Conservation (phyloP, 768 basidiomycete species). For the Leccinum longicurvipes region DNA sequence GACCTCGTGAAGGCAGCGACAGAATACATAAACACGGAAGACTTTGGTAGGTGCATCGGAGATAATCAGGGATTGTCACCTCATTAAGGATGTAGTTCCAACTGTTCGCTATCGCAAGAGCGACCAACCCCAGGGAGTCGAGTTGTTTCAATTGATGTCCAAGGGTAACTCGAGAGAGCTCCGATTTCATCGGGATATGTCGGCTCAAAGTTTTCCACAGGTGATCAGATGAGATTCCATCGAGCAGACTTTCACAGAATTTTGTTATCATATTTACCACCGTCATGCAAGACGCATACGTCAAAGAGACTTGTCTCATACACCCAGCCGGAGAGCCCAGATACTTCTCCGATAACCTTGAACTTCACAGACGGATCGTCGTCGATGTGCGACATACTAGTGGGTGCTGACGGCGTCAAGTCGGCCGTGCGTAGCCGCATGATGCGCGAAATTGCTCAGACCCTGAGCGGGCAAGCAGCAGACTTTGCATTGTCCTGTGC, state of each 20-base stretch:
- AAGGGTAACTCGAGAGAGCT: slow-evolving; percentile 40
- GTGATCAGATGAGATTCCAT: slow-evolving; percentile 53
- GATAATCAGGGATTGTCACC: background rate
- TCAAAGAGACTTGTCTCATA: slow-evolving; percentile 61
- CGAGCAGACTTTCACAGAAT: slow-evolving; percentile 65
- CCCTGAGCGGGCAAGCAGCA: slow-evolving; percentile 39
- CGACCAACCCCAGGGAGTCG: slow-evolving; percentile 52
- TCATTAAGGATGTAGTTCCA: slow-evolving; percentile 37
- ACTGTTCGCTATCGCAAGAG: slow-evolving; percentile 58
- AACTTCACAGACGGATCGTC: slow-evolving; percentile 60
- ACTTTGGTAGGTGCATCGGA: slow-evolving; percentile 14
- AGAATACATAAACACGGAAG: slow-evolving; percentile 20
- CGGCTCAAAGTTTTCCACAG: slow-evolving; percentile 29
- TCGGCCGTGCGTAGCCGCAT: slow-evolving; percentile 44
- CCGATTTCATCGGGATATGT: background rate
- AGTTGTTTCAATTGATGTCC: slow-evolving; percentile 51
- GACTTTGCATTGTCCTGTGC: slow-evolving; percentile 40
- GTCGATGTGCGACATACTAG: slow-evolving; percentile 58
- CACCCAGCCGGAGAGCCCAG: slow-evolving; percentile 39
- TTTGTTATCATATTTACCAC: slow-evolving; percentile 48
- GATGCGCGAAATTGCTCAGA: slow-evolving; percentile 29
- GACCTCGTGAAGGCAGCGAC: slow-evolving; percentile 17
- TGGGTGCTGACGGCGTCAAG: slow-evolving; percentile 70
- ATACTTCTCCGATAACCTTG: slow-evolving; percentile 37
- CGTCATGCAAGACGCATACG: slow-evolving; percentile 45